Percentiles rank a stretch among this genome's conserved stretches.
Conservation (phyloP, 2,329 filamentous ascomycete species). For the Keithomyces neogunnii region DNA sequence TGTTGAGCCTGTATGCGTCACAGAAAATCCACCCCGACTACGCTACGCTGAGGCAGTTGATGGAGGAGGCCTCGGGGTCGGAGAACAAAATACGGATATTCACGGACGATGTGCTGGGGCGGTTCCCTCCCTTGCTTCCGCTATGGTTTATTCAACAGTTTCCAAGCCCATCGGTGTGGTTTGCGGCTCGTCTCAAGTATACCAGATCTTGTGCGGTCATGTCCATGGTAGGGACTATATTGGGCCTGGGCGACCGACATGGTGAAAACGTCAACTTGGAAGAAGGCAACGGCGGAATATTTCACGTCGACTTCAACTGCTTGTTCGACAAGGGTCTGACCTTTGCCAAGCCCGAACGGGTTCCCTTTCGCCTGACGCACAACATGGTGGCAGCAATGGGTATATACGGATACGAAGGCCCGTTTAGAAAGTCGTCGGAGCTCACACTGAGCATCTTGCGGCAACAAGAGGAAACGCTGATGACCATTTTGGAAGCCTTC, state of each 20-base stretch:
- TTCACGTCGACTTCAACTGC: constrained; percentile 99
- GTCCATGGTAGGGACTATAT: constrained; percentile 97
- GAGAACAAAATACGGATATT: constrained; percentile 61
- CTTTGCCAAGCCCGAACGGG: constrained; percentile 87
- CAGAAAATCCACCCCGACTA: constrained; percentile 67
- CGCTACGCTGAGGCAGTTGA: constrained; percentile 50
- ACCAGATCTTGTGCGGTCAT: constrained; percentile 94
- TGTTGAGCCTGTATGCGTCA: constrained; percentile 69
- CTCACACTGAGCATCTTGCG: constrained; percentile 76
- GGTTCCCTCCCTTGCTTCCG: constrained; percentile 77
- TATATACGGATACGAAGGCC: constrained; percentile 85
- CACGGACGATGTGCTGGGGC: constrained; percentile 51
- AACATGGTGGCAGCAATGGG: constrained; percentile 99
- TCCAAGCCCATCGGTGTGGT: constrained; percentile 87
- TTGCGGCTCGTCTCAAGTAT: constrained; percentile 78
- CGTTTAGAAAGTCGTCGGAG: constrained; percentile 86
- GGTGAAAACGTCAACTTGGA: constrained; percentile 96
- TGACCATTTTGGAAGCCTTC: constrained; percentile 96
- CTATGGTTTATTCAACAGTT: constrained; percentile 96
- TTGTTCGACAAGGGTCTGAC: constrained; percentile 97
- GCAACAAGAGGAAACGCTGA: constrained; percentile 89
- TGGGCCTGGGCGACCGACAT: constrained; percentile 89
- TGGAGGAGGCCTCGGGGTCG: constrained; percentile 53
- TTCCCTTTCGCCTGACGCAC: constrained; percentile 94
- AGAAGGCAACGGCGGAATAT: constrained; percentile 84